A percentile compares a stretch with the other conserved stretches of the same genome.
Evolutionary conservation across 768 basidiomycete species (phyloP).

Genomic region (Rossbeevera mucosa): DNA sequence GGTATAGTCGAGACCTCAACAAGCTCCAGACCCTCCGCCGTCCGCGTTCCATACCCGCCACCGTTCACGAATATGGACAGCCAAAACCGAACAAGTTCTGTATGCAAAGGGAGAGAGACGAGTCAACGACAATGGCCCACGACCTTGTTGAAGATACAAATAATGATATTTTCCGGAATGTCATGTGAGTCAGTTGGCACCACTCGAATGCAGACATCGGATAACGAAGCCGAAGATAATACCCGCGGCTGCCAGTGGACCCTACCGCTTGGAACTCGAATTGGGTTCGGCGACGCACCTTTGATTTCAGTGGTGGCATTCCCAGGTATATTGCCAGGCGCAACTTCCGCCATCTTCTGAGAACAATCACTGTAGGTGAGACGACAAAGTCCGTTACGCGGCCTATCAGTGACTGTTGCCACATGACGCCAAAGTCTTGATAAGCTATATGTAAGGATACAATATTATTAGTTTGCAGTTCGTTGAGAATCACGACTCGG

Average conservation of each 20-base stretch:
- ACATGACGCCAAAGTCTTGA: too few relatives aligned
- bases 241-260: too few relatives aligned
- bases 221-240: neutral
- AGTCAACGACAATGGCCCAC: neutral
- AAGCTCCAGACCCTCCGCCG: constrained; percentile 14
- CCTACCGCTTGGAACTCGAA: too few relatives aligned
- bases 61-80: constrained; percentile 28
- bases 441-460: too few relatives aligned
- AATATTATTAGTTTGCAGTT: too few relatives aligned
- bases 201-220: neutral
- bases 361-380: too few relatives aligned
- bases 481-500: too few relatives aligned
- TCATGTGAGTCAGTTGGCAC: neutral
- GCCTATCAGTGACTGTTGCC: too few relatives aligned
- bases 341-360: too few relatives aligned
- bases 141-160: neutral
- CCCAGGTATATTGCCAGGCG: constrained; percentile 7
- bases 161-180: neutral
- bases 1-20: constrained; percentile 39
- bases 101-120: neutral
- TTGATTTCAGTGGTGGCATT: constrained; percentile 20
- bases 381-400: too few relatives aligned
- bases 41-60: constrained; percentile 19
- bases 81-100: constrained; percentile 38
- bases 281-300: constrained; percentile 9